Evolutionary conservation across 768 basidiomycete species (phyloP).

Genomic region (Lenzites betulinus): DNA sequence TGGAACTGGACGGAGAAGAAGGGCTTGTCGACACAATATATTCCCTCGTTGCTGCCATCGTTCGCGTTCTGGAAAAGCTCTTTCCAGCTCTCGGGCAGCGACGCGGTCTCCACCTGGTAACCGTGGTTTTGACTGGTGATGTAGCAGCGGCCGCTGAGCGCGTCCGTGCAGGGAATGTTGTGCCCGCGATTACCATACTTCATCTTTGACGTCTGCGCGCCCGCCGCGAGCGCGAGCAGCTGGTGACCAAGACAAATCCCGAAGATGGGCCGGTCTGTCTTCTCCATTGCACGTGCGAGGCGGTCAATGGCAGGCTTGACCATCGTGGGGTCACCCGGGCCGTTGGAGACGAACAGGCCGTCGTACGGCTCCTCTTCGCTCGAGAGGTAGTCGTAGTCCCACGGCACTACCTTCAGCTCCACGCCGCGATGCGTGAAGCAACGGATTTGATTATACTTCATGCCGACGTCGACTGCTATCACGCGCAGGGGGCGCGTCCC

Average conservation of each 20-base stretch:
- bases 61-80: slow-evolving; percentile 97
- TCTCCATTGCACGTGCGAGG: slow-evolving; percentile 66
- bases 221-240: slow-evolving; percentile 91
- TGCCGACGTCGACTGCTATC: slow-evolving; percentile 95
- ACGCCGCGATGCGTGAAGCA: slow-evolving; percentile 93
- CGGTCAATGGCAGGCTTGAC: slow-evolving; percentile 70
- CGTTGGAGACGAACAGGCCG: slow-evolving; percentile 96
- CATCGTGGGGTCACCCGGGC: slow-evolving; percentile 94
- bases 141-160: slow-evolving; percentile 93
- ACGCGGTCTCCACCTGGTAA: slow-evolving; percentile 84
- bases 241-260: slow-evolving; percentile 99
- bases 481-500: slow-evolving; percentile 76
- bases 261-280: slow-evolving; percentile 85
- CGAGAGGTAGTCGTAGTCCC: slow-evolving; percentile 88
- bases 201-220: slow-evolving; percentile 96
- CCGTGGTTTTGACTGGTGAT: slow-evolving; percentile 99
- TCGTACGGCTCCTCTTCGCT: slow-evolving; percentile 82
- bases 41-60: slow-evolving; percentile 96
- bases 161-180: slow-evolving; percentile 96
- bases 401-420: slow-evolving; percentile 96
- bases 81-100: slow-evolving; percentile 85
- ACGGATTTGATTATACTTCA: slow-evolving; percentile 99
- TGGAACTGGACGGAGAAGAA: slow-evolving; percentile 99
- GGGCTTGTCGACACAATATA: slow-evolving; percentile 89
- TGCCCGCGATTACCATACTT: slow-evolving; percentile 99